Evolutionary conservation across 345 rosid genomes (phyloP), one percentile per base, ranked within the genome.

Genomic region (Populus tremula): DNA sequence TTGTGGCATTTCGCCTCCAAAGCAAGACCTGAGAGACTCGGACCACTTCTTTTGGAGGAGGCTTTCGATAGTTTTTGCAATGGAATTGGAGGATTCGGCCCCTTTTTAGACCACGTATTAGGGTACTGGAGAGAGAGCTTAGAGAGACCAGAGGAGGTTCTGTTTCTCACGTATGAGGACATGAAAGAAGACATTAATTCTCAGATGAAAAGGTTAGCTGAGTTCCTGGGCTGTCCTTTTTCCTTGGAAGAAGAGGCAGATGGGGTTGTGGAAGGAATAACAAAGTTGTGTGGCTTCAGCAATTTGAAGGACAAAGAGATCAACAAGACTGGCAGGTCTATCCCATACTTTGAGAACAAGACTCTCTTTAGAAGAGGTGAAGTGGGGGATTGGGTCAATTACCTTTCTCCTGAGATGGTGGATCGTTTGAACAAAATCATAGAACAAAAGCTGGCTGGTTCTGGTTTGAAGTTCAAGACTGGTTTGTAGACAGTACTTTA

Each of bases 391-490:
- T 78, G 76, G 67, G 45, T 65, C 21, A 78, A 78, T 53, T 66
- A 72, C 66, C n/a, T 78, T 25, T 50, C 81, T 21, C 76, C 81
- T 25, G 38, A 71, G 13, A 78, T 78, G 81, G 76, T 66, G 9
- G 66, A 72, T 20, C 49, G 69, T 25, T 10, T 74, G 14, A 5
- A 79, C 45, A 41, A 73, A 10, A 17, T 87, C 61, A 84, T 79
- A 85, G 84, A 89, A 29, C 86, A 86, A 31, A 86, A 83, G 79
- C 71, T 87, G 3, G 84, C 81, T 69, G 91, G 83, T 23, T 84
- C 86, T 73, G 91, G 89, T 77, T 84, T 90, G 66, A 35, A 79
- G 65, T 90, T 89, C 81, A 86, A 82, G 53, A 47, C 53, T 16
- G 17, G 53, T 47, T 47, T 47, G 17, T 47, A 47, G 53, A 47